Evolutionary conservation across 345 rosid species (phyloP), one percentile per base, ranked within the genome.

Genomic region (Erucastrum elatum): DNA sequence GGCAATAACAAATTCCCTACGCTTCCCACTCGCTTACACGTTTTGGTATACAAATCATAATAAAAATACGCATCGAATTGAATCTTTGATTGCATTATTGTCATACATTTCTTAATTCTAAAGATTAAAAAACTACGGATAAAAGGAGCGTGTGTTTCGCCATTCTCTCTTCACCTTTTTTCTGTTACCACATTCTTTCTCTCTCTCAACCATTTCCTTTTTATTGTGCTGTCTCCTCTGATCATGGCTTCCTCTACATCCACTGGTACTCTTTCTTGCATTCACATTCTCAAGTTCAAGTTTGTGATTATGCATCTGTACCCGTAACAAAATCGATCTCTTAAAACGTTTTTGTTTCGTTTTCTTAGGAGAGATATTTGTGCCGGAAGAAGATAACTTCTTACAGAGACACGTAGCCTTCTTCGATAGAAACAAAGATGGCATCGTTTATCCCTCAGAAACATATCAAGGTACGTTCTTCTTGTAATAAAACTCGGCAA

Each of bases 361-460:
- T 13, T 35, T 21, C 9, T 27, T 11, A 80, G 83, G 35, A 64
- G 80, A 3, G 27, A 70, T 33, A 70, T 80, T 80, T 70, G 83
- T 80, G 13, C 83, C 83, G 46, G 83, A 80, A 60, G 79, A 80
- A 64, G 83, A 80, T 56, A 84, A 82, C 64, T 78, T 83, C 81
- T 82, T 94, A 77, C 94, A 91, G 71, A 89, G 83, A 76, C 98
- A 94, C 62, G 98, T 79, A 0, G 85, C 94, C 66, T 94, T 91
- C 84, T 94, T 94, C 66, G 98, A 94, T 26, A 79, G 85, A 79
- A 87, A 94, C 78, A 79, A 86, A 46, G 98, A 91, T 64, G 98
- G 98, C 0, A 5, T 89, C 13, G 83, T 94, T 41, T 90, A 94
- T 78, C 97, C 95, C 3, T 90, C 87, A 80, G 98, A 94, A 75